phyloP scores from a whole-genome alignment of 208 protist species.

The Leishmania major region DNA sequence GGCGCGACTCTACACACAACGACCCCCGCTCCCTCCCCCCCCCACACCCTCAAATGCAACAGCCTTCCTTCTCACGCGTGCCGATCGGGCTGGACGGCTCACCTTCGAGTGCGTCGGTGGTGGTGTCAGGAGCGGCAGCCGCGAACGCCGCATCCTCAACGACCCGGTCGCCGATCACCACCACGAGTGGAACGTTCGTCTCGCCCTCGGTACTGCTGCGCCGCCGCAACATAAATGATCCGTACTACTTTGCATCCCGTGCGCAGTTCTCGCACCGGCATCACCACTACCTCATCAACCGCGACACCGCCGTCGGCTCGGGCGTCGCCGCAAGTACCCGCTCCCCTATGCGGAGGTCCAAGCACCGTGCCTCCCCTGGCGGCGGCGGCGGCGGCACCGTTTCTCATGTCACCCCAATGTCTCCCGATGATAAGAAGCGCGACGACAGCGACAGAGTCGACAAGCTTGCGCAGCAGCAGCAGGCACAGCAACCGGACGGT shows the following conservation, averaged over 20 bases:
- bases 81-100: not conserved
- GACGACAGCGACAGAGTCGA: slow-evolving; percentile 11
- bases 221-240: slow-evolving; percentile 4
- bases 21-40: not conserved
- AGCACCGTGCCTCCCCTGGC: not conserved
- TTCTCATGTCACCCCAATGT: slow-evolving; percentile 7
- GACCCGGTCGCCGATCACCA: not conserved
- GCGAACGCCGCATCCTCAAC: not conserved
- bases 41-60: not conserved
- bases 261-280: not conserved
- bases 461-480: slow-evolving; percentile 11
- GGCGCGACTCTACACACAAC: not conserved
- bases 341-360: slow-evolving; percentile 1
- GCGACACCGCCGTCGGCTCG: not conserved
- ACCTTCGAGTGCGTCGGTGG: not conserved
- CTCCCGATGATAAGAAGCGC: slow-evolving; percentile 22
- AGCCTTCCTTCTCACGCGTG: not conserved
- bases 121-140: not conserved
- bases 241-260: slow-evolving; percentile 2
- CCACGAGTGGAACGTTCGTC: not conserved
- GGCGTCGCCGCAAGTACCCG: not conserved
- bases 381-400: not conserved
- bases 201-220: not conserved
- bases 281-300: not conserved
- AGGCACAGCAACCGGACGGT: slow-evolving; percentile 4